Percentiles rank a stretch among this genome's conserved stretches.
These are phyloP conservation scores for Sedum album DNA, from an alignment of 164 flowering plant genomes.

Conservation along the genomic window DNA sequence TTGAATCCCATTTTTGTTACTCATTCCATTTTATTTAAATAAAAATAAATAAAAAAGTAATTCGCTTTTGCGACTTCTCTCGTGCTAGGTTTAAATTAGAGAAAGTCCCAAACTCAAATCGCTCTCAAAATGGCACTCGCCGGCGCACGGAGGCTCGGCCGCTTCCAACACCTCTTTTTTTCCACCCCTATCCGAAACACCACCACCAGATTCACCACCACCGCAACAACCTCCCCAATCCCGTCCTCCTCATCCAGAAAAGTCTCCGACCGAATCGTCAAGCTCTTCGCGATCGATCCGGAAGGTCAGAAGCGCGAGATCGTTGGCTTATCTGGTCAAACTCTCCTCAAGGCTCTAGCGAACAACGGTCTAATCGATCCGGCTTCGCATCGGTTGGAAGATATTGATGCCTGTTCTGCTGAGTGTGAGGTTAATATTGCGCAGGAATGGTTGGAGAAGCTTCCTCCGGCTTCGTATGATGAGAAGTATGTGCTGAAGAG, in stretches of 20 bases:
- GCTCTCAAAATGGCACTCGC: neutral
- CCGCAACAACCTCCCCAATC: neutral
- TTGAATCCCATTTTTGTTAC: too few species aligned
- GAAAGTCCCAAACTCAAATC: neutral
- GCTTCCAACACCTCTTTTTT: too few species aligned
- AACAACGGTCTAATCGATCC: slow-evolving; percentile 81
- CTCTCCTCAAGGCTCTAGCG: slow-evolving; percentile 62
- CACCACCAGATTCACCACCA: neutral
- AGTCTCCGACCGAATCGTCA: neutral
- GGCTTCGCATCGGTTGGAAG: slow-evolving; percentile 59
- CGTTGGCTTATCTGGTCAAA: slow-evolving; percentile 74
- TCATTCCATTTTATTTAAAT: too few species aligned
- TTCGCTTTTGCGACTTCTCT: too few species aligned
- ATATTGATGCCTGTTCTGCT: neutral
- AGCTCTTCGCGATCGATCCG: slow-evolving; percentile 50
- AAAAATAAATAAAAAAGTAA: too few species aligned
- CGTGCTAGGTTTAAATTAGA: too few species aligned
- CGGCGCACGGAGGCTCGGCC: neutral
- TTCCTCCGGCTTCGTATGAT: neutral
- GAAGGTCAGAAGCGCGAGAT: slow-evolving; percentile 68
- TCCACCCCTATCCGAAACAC: too few species aligned
- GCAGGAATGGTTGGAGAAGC: neutral
- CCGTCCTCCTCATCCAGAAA: neutral
- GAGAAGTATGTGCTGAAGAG: neutral
- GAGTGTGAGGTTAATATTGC: neutral